Base-by-base conservation (phyloP, 2,329 filamentous ascomycete genomes). In the Pestalotiopsis sp. region DNA sequence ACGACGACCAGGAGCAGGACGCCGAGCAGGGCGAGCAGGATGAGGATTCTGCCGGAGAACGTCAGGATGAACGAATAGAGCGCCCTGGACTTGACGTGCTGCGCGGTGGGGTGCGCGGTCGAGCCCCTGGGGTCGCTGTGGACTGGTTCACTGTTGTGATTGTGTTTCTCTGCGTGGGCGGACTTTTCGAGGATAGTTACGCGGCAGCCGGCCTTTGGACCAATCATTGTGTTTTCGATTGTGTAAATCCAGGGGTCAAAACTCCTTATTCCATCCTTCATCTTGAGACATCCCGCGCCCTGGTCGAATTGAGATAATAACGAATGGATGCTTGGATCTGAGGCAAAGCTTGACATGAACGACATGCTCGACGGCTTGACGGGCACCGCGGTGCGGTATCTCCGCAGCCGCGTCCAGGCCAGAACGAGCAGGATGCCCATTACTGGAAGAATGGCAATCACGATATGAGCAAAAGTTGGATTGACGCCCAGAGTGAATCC, bases 281-380 rank as follows among this genome's bases (percentile, higher is more conserved):
- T 67, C 69, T 62, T 74, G 69, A 38, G 69, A 69, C 9, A 67
- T 13, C 69, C 70, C 9, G 65, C 58, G 3, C 73, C 75, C 2
- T 69, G 70, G 0, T 71, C 73, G 3, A 78, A 67, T 4, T 70
- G 68, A 2, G 69, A 68, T 45, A 78, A 72, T 4, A 75, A 23
- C 20, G 68, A 60, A n/a, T 74, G 70, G 2, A 75, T 63, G 1
- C 60, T 72, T 4, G 68, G 67, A 61, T 78, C 75, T 27, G 73
- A 70, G 14, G 75, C 65, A 7, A 80, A 67, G 80, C 80, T 71
- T 70, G 78, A 75, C 9, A 78, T 72, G 7, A 77, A 75, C 20
- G 75, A 76, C 25, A 80, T 78, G 52, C 76, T 80, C 79, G 79
- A 80, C 1, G 79, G 79, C 45, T 80, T 80, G 0, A 76, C 71